Evolutionary conservation across 306 rosid genomes (phyloP).

Genomic region (Cucumis melo): DNA sequence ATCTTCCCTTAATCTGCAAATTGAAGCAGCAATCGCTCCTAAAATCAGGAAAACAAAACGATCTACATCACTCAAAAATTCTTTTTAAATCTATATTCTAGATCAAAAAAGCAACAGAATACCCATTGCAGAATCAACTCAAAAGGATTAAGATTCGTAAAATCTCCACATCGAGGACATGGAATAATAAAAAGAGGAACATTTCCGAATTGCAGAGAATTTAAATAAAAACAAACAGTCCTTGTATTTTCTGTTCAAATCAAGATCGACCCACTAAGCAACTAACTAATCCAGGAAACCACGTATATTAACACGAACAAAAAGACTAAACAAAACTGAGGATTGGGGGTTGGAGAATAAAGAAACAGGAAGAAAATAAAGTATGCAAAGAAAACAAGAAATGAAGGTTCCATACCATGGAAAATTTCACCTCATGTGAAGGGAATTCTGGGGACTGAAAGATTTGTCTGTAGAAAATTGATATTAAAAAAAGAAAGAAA

Average conservation of each 20-base stretch:
- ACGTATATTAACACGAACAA: background rate
- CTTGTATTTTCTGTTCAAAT: conserved; percentile 1
- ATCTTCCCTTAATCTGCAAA: conserved; percentile 22
- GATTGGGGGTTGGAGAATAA: background rate
- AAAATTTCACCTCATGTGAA: conserved; percentile 21
- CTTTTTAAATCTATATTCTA: conserved; percentile 1
- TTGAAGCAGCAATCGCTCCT: conserved; percentile 20
- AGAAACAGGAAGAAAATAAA: background rate
- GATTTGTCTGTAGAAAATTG: conserved; percentile 5
- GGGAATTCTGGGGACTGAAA: conserved; percentile 26
- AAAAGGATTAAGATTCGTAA: conserved; percentile 5
- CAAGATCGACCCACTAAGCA: conserved; percentile 11
- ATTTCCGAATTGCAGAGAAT: background rate
- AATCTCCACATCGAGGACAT: background rate
- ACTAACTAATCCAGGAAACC: background rate
- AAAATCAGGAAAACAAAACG: conserved; percentile 13
- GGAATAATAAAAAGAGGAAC: conserved; percentile 1
- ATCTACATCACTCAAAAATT: conserved; percentile 12
- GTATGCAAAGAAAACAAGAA: conserved; percentile 8
- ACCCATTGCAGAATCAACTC: conserved; percentile 5
- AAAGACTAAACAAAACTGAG: background rate
- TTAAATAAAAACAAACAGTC: conserved; percentile 5
- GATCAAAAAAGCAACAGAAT: conserved; percentile 16
- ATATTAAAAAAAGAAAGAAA: background rate
- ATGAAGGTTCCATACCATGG: conserved; percentile 38